Evolutionary conservation across 2,329 filamentous ascomycete genomes (phyloP).

Genomic region (Capronia coronata): DNA sequence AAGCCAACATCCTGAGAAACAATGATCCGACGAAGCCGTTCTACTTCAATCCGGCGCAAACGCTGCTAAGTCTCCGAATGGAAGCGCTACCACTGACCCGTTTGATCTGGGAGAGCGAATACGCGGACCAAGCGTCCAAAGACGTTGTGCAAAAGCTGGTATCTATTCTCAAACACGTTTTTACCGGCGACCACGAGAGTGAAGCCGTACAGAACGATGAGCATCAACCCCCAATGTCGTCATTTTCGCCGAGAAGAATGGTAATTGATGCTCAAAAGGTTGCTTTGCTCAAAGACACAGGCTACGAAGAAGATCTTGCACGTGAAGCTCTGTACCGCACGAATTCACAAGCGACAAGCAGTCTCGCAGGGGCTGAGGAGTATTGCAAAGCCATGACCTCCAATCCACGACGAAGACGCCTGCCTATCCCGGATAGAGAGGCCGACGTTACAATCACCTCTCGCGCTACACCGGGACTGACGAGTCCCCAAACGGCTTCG

Average conservation of each 20-base stretch:
- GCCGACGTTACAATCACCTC: slow-evolving; percentile 27
- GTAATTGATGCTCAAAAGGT: slow-evolving; percentile 46
- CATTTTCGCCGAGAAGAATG: slow-evolving; percentile 47
- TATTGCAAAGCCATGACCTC: slow-evolving; percentile 65
- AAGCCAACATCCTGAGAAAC: slow-evolving; percentile 50
- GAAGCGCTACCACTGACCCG: slow-evolving; percentile 69
- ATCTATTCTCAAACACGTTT: slow-evolving; percentile 72
- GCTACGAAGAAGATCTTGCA: slow-evolving; percentile 56
- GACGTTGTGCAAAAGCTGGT: slow-evolving; percentile 72
- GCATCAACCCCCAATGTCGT: slow-evolving; percentile 46
- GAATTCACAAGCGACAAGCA: slow-evolving; percentile 50
- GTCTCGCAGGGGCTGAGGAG: slow-evolving; percentile 50
- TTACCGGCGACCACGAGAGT: slow-evolving; percentile 69
- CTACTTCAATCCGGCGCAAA: slow-evolving; percentile 63
- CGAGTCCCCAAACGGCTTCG: slow-evolving; percentile 10
- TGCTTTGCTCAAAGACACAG: slow-evolving; percentile 40
- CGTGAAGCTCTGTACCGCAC: slow-evolving; percentile 78
- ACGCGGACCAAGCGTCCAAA: slow-evolving; percentile 73
- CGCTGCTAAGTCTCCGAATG: slow-evolving; percentile 78
- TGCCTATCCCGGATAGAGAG: slow-evolving; percentile 51
- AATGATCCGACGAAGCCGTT: slow-evolving; percentile 53
- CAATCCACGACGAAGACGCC: slow-evolving; percentile 54
- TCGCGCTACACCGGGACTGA: slow-evolving; percentile 21
- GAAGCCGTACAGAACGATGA: slow-evolving; percentile 58
- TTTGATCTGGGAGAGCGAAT: slow-evolving; percentile 69